Evolutionary conservation across 495 filamentous ascomycete genomes (phyloP).

Genomic region (Penicillium canariense): DNA sequence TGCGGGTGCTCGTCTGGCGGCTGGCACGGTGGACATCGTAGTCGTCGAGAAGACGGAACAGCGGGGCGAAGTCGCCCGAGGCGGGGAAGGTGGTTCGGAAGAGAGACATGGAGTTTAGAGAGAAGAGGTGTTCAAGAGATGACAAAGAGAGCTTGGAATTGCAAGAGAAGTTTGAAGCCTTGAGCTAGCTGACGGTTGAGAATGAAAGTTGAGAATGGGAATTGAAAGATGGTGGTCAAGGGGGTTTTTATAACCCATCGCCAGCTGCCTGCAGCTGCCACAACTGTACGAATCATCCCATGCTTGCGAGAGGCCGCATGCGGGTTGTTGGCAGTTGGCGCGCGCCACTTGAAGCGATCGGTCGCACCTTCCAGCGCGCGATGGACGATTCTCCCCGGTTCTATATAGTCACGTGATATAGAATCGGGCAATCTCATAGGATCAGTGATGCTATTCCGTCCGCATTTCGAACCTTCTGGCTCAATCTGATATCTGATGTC

Average conservation of each 20-base stretch:
- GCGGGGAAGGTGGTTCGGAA: constrained; percentile 33
- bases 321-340: not conserved
- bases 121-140: constrained; percentile 1
- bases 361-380: constrained; percentile 4
- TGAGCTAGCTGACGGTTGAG: not conserved
- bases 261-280: not conserved
- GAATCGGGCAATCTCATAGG: not conserved
- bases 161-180: constrained; percentile 5
- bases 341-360: constrained; percentile 9
- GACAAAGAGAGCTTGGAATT: too few species aligned
- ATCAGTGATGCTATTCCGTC: not conserved
- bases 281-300: not conserved
- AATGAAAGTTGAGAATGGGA: not conserved
- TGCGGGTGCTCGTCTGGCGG: constrained; percentile 24
- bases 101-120: constrained; percentile 36
- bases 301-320: not conserved
- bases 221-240: not conserved
- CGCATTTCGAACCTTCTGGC: not conserved
- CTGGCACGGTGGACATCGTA: constrained; percentile 42
- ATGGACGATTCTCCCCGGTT: constrained; percentile 32
- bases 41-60: constrained; percentile 49
- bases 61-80: constrained; percentile 38
- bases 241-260: constrained; percentile 14
- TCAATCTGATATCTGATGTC: not conserved
- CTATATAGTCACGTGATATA: constrained; percentile 24